Conservation (phyloP, 495 filamentous ascomycete genomes). For the Letharia columbiana region DNA sequence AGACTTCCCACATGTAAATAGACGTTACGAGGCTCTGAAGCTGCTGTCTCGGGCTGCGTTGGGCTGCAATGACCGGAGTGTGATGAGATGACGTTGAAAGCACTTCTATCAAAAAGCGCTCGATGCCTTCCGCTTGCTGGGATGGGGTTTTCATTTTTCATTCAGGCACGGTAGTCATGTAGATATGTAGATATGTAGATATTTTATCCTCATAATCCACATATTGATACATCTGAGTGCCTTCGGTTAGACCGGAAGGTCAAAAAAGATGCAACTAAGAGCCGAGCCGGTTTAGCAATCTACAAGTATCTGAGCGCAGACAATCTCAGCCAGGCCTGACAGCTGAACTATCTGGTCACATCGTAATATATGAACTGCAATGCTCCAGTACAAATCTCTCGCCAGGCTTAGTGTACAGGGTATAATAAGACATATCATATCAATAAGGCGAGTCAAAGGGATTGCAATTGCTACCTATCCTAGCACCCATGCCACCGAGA, state of each 20-base stretch:
- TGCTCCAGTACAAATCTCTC: not conserved
- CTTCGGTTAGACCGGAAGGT: too few species aligned
- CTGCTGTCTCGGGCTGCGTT: not conserved
- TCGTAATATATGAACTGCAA: not conserved
- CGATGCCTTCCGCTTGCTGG: too few species aligned
- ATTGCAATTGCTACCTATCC: not conserved
- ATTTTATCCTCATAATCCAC: not conserved
- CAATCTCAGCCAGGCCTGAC: not conserved
- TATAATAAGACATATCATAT: not conserved
- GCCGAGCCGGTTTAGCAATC: not conserved
- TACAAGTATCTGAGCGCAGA: not conserved
- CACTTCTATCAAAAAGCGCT: too few species aligned
- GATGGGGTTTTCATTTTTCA: too few species aligned
- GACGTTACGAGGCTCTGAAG: not conserved
- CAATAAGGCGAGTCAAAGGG: not conserved
- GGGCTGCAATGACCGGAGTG: not conserved
- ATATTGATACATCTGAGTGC: not conserved
- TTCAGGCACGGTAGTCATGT: too few species aligned
- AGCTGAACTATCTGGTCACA: not conserved
- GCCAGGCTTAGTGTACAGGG: not conserved
- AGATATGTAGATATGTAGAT: too few species aligned
- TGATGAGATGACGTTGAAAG: not conserved
- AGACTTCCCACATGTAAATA: not conserved
- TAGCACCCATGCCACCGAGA: not conserved
- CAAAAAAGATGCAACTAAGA: too few species aligned